These are phyloP conservation scores for Clavispora vitiphila DNA, from an alignment of 805 yeast species.

Conservation along the genomic window DNA sequence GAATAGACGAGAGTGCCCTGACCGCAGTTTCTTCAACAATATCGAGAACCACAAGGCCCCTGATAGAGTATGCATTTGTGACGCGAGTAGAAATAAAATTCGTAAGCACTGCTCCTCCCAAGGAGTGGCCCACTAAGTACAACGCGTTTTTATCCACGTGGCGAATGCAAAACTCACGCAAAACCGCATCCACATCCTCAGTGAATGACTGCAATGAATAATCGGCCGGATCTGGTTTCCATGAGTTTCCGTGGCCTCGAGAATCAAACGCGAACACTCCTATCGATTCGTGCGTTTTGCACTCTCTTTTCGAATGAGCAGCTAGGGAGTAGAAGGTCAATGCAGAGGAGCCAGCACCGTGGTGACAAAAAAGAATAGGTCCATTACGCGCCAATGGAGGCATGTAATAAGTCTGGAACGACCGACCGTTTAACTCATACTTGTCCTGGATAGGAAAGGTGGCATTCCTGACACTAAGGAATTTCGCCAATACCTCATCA, in stretches of 20 bases:
- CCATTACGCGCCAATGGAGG: slow-evolving; percentile 39
- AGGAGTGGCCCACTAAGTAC: slow-evolving; percentile 78
- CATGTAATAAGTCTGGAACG: slow-evolving; percentile 48
- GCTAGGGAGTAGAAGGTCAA: slow-evolving; percentile 56
- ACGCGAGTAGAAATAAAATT: slow-evolving; percentile 27
- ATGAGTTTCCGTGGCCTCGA: slow-evolving; percentile 72
- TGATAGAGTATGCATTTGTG: slow-evolving; percentile 26
- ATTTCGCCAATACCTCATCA: neutral
- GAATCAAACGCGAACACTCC: slow-evolving; percentile 64
- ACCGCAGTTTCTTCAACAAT: slow-evolving; percentile 93
- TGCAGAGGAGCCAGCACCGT: slow-evolving; percentile 93
- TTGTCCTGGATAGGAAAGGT: slow-evolving; percentile 17
- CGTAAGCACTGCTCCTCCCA: slow-evolving; percentile 85
- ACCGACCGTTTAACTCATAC: slow-evolving; percentile 6
- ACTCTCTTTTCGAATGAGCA: slow-evolving; percentile 17
- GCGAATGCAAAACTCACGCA: slow-evolving; percentile 30
- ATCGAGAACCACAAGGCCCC: slow-evolving; percentile 78
- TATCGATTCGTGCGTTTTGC: slow-evolving; percentile 38
- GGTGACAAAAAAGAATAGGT: slow-evolving; percentile 74
- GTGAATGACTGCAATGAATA: slow-evolving; percentile 49
- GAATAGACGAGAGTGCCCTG: slow-evolving; percentile 62
- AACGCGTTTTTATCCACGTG: slow-evolving; percentile 23
- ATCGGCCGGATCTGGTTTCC: slow-evolving; percentile 12
- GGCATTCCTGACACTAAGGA: slow-evolving; percentile 7
- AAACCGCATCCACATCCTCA: slow-evolving; percentile 51